phyloP scores from a whole-genome alignment of 1,284 basidiomycete genomes.

The Pseudozyma sp. region DNA sequence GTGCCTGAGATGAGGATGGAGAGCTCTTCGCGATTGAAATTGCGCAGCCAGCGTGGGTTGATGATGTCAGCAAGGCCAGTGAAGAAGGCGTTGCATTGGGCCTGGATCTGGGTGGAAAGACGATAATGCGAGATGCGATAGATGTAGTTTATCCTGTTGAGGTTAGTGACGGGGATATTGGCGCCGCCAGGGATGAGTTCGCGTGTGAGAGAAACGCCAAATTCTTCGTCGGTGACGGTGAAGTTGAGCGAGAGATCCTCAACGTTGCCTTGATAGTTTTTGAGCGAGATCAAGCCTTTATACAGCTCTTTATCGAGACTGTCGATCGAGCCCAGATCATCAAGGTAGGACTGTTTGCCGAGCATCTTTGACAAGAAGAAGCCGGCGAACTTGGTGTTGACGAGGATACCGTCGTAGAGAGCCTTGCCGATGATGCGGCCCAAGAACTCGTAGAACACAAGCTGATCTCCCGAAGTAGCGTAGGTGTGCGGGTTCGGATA shows the following conservation, averaged over 20 bases:
- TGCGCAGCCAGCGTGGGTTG: constrained; percentile 66
- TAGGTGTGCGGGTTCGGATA: constrained; percentile 85
- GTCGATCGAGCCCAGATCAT: constrained; percentile 62
- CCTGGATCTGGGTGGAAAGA: constrained; percentile 83
- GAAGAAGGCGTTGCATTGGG: constrained; percentile 80
- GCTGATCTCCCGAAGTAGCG: constrained; percentile 57
- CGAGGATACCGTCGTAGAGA: constrained; percentile 93
- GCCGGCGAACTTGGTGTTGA: constrained; percentile 93
- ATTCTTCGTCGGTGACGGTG: constrained; percentile 90
- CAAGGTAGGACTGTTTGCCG: constrained; percentile 65
- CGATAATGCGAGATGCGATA: constrained; percentile 89
- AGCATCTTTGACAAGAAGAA: constrained; percentile 87
- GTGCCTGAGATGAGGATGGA: constrained; percentile 62
- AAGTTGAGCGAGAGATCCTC: constrained; percentile 95
- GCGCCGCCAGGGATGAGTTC: constrained; percentile 87
- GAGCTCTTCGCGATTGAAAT: constrained; percentile 65
- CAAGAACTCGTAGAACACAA: constrained; percentile 90
- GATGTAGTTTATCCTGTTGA: constrained; percentile 89
- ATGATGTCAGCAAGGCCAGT: constrained; percentile 66
- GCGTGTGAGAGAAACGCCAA: constrained; percentile 81
- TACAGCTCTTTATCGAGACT: constrained; percentile 79
- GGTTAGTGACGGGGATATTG: constrained; percentile 86
- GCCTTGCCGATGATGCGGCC: constrained; percentile 94
- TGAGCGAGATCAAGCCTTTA: constrained; percentile 89
- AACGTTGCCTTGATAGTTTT: constrained; percentile 87